These are phyloP conservation scores for Neurospora sp. DNA, from an alignment of 495 filamentous ascomycete genomes.

Conservation along the genomic window DNA sequence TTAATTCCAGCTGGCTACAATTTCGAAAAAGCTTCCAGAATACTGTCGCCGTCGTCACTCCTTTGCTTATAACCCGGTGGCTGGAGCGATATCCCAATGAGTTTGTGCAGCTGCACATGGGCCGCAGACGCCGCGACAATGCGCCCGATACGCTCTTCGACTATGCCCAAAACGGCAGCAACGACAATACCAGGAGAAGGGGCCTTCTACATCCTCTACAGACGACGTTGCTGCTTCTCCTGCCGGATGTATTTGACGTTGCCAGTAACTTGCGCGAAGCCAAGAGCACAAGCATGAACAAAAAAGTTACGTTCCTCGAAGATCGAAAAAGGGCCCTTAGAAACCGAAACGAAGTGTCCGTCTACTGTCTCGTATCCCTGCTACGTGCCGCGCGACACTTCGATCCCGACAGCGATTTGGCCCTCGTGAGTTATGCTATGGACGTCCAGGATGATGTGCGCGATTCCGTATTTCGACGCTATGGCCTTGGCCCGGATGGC, in stretches of 20 bases:
- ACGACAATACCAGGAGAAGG: constrained; percentile 42
- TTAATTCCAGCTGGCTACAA: constrained; percentile 52
- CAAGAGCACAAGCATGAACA: constrained; percentile 46
- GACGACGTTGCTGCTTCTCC: constrained; percentile 47
- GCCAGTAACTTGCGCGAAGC: constrained; percentile 51
- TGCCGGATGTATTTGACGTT: constrained; percentile 56
- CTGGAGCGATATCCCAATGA: constrained; percentile 51
- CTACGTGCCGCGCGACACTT: constrained; percentile 52
- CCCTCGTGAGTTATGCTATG: constrained; percentile 52
- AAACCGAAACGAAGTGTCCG: constrained; percentile 48
- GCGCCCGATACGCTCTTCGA: constrained; percentile 55
- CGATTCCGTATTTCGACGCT: constrained; percentile 51
- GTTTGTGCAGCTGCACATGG: constrained; percentile 48
- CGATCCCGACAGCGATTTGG: constrained; percentile 46
- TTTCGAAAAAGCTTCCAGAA: constrained; percentile 53
- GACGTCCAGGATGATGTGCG: constrained; percentile 56
- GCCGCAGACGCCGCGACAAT: constrained; percentile 47
- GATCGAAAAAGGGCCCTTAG: constrained; percentile 47
- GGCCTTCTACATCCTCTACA: constrained; percentile 51
- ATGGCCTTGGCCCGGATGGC: constrained; percentile 33
- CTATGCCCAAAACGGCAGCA: constrained; percentile 43
- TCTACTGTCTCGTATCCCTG: constrained; percentile 50
- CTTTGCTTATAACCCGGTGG: constrained; percentile 51
- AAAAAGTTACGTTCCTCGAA: constrained; percentile 54
- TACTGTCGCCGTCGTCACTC: constrained; percentile 46